A percentile compares a stretch with the other conserved stretches of the same genome.
Conservation (phyloP, 2,329 filamentous ascomycete species). For the Periconia macrospinosa region DNA sequence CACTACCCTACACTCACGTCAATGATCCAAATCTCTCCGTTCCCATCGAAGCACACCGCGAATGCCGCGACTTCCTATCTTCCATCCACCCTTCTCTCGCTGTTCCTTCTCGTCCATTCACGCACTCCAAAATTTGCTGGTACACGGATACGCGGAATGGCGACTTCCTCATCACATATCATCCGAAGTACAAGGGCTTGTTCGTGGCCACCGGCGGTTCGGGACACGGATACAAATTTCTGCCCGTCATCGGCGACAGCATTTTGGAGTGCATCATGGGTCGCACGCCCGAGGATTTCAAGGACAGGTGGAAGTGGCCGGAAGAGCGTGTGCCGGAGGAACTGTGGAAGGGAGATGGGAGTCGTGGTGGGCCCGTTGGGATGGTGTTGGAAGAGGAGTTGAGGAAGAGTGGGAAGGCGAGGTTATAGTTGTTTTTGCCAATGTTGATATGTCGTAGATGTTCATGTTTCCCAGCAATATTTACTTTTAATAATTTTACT, state of each 20-base stretch:
- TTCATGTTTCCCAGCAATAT: too few species aligned
- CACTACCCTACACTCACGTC: conserved; percentile 55
- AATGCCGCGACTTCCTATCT: conserved; percentile 35
- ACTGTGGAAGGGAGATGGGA: conserved; percentile 42
- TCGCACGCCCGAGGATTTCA: conserved; percentile 52
- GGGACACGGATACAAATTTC: conserved; percentile 65
- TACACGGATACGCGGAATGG: conserved; percentile 61
- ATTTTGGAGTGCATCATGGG: conserved; percentile 56
- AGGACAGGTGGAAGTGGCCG: conserved; percentile 63
- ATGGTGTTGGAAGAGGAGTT: conserved; percentile 46
- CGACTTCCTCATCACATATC: conserved; percentile 58
- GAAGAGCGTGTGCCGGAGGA: conserved; percentile 42
- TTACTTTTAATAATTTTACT: too few species aligned
- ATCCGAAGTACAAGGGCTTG: conserved; percentile 54
- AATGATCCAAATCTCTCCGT: conserved; percentile 49
- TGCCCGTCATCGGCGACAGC: conserved; percentile 60
- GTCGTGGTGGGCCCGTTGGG: conserved; percentile 40
- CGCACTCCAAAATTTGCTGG: conserved; percentile 55
- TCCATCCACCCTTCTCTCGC: conserved; percentile 35
- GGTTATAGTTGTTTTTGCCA: not conserved
- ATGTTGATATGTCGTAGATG: too few species aligned
- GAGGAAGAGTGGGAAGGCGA: conserved; percentile 30
- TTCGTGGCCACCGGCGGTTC: conserved; percentile 64
- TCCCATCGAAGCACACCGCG: conserved; percentile 35
- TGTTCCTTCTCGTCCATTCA: conserved; percentile 45